Evolutionary conservation across 768 basidiomycete species (phyloP).

Genomic region (Paxillus rubicundulus): DNA sequence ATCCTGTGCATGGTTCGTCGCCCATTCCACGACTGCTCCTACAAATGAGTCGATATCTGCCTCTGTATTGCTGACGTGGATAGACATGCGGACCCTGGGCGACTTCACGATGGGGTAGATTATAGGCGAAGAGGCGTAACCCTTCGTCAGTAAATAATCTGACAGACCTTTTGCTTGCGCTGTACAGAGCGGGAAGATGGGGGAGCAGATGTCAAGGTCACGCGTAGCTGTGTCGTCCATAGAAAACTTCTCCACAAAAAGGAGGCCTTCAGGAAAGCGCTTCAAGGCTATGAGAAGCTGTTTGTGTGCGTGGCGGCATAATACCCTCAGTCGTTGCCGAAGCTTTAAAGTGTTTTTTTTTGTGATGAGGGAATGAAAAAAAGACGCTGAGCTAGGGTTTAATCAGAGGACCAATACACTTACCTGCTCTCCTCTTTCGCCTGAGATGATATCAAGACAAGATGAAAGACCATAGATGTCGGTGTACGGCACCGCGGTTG

Average conservation of each 20-base stretch:
- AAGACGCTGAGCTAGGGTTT: neutral
- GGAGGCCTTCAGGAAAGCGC: conserved; percentile 1
- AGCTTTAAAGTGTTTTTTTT: neutral
- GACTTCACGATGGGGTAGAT: neutral
- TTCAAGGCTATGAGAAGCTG: conserved; percentile 5
- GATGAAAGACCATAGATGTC: conserved; percentile 34
- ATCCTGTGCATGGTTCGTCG: neutral
- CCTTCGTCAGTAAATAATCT: neutral
- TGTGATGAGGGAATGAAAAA: too few species aligned
- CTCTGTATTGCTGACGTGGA: neutral
- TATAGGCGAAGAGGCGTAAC: neutral
- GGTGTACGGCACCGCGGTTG: conserved; percentile 20
- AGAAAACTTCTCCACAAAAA: too few species aligned
- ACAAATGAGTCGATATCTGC: neutral
- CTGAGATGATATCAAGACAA: conserved; percentile 34
- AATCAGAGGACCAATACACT: neutral
- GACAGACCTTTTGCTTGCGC: neutral
- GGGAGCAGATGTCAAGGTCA: neutral
- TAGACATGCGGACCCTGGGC: neutral
- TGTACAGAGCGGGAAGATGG: neutral
- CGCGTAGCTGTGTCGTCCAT: too few species aligned
- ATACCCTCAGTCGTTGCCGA: conserved; percentile 8
- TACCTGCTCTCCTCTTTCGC: conserved; percentile 20
- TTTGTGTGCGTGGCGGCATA: conserved; percentile 13
- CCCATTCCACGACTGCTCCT: neutral